Base-by-base conservation (phyloP, 23 red algal genomes). In the Gracilaria vermiculophylla region DNA sequence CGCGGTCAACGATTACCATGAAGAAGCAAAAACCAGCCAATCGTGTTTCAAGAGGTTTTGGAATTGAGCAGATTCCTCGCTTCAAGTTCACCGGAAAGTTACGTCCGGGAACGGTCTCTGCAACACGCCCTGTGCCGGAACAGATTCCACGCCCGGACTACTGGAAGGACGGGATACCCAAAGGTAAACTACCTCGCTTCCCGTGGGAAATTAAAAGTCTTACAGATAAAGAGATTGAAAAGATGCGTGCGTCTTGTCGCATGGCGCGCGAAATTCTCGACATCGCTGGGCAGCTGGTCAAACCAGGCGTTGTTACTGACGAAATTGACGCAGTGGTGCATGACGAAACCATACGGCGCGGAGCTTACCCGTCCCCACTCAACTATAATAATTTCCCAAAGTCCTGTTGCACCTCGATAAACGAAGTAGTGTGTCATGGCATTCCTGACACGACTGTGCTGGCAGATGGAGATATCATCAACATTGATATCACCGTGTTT, bases 381-480 rank as follows among this genome's bases (percentile, higher is more conserved):
- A 92, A 95, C 31, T 99, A 99, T 70, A 89, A 92, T 37, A 79
- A 82, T 7, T 99, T 95, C 69, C 97, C 97, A 53, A 99, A 99
- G 76, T 91, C 82, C 19, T 95, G 92, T 73, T 99, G 97, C 53
- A 99, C 97, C 10, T 99, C 97, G 2, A 91, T 99, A 29, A 99
- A 99, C 55, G 97, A 99, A 84, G 85, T 99, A 0, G 78, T 99
- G 41, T 99, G 97, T 82, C 97, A 99, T 81, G 97, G 97, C 48
- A 96, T 99, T 62, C 97, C 97, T 17, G 90, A 95, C 49, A 56
- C 54, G 19, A 89, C 80, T 3, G 79, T 81, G 11, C 76, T 99
- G 37, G 80, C 62, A 6, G 88, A 95, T 69, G 97, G 97, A 10
- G 97, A 99, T 82, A 99, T 99, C 44, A 89, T 99, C 19, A 99